Evolutionary conservation across 75 land plant genomes (phyloP).

Genomic region (Selaginella tamariscina): DNA sequence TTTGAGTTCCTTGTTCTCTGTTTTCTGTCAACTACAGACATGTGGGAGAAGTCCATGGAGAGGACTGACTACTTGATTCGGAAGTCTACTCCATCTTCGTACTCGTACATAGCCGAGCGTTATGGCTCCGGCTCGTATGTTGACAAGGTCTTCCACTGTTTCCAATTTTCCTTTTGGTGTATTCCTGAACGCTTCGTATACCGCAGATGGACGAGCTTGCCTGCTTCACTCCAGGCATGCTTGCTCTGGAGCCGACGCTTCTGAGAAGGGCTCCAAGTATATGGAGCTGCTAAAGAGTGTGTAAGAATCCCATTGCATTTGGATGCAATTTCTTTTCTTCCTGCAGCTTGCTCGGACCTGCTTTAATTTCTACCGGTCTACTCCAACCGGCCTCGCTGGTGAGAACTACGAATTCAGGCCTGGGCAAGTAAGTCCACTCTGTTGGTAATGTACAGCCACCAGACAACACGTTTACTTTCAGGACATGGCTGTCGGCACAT

Average conservation of each 20-base stretch:
- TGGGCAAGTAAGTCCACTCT: slow-evolving; percentile 38
- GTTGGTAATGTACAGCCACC: neutral
- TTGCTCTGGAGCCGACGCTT: slow-evolving; percentile 64
- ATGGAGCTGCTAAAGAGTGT: slow-evolving; percentile 88
- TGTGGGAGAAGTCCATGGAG: slow-evolving; percentile 99
- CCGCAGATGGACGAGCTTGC: slow-evolving; percentile 98
- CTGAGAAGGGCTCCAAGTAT: slow-evolving; percentile 44
- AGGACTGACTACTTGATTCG: slow-evolving; percentile 55
- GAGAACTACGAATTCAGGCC: slow-evolving; percentile 68
- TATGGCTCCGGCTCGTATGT: slow-evolving; percentile 31
- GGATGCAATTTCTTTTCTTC: neutral
- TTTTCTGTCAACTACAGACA: slow-evolving; percentile 45
- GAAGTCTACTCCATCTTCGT: slow-evolving; percentile 66
- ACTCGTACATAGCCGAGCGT: slow-evolving; percentile 75
- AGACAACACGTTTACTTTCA: too few relatives aligned
- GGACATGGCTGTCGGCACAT: slow-evolving; percentile 90
- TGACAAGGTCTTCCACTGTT: slow-evolving; percentile 35
- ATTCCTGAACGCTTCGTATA: neutral
- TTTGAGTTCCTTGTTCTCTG: neutral
- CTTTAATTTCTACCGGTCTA: slow-evolving; percentile 80
- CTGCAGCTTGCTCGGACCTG: slow-evolving; percentile 89
- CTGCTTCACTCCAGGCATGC: slow-evolving; percentile 97
- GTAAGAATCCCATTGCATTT: too few relatives aligned
- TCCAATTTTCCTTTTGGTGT: neutral
- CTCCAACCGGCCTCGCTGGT: slow-evolving; percentile 93